Percentiles rank a stretch among this genome's conserved stretches.
Evolutionary conservation across 2,329 filamentous ascomycete species (phyloP).

Genomic region (Clonostachys solani): DNA sequence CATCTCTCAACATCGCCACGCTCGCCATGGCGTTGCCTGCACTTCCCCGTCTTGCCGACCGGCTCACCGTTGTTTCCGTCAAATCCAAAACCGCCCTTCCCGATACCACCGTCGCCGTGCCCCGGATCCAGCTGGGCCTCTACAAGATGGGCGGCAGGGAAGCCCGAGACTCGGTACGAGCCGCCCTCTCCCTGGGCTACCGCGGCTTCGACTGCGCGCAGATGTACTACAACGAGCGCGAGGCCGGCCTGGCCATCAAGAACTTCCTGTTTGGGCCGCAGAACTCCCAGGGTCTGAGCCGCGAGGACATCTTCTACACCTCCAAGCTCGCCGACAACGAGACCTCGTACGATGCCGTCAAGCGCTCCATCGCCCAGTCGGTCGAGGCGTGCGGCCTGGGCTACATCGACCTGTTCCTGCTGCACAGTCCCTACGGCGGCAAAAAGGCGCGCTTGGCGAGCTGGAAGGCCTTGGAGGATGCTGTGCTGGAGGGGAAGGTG

Average conservation of each 20-base stretch:
- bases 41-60: constrained; percentile 12
- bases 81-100: constrained; percentile 34
- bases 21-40: constrained; percentile 10
- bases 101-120: constrained; percentile 62
- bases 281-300: constrained; percentile 46
- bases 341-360: constrained; percentile 62
- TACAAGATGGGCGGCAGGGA: constrained; percentile 66
- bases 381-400: constrained; percentile 62
- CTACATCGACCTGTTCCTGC: constrained; percentile 75
- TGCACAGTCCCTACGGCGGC: constrained; percentile 78
- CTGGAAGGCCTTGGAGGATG: constrained; percentile 75
- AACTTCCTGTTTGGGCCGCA: constrained; percentile 45
- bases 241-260: constrained; percentile 62
- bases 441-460: constrained; percentile 62
- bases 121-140: constrained; percentile 69
- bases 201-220: constrained; percentile 48
- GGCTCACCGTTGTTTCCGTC: constrained; percentile 12
- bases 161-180: constrained; percentile 51
- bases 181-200: constrained; percentile 50
- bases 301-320: constrained; percentile 75
- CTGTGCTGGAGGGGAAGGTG: constrained; percentile 66
- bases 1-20: constrained; percentile 6
- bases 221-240: constrained; percentile 64
- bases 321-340: constrained; percentile 69
- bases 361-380: constrained; percentile 60